Conservation (phyloP, 257 asterid genomes). For the Leonotis leonurus region DNA sequence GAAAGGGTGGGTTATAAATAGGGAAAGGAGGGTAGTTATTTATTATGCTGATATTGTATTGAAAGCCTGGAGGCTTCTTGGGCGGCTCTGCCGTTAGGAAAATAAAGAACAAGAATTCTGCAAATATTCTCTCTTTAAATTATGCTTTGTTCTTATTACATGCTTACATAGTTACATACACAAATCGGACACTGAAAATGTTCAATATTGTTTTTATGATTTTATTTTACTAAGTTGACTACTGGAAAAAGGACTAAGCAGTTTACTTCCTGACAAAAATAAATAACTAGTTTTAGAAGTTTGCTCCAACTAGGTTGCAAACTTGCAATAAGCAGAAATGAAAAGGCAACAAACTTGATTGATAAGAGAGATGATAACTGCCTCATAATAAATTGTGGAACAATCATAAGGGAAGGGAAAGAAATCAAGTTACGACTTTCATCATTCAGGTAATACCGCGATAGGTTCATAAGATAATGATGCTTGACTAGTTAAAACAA, state of each 20-base stretch:
- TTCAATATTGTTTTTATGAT: background rate
- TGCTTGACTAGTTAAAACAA: conserved; percentile 17
- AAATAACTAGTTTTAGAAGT: background rate
- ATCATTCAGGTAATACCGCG: conserved; percentile 2
- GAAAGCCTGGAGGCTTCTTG: no score
- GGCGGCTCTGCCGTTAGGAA: no score
- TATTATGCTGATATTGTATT: no score
- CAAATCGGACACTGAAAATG: background rate
- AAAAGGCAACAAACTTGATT: background rate
- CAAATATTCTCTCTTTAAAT: no score
- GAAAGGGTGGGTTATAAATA: no score
- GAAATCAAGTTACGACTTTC: background rate
- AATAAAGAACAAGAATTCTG: no score
- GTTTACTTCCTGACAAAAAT: background rate
- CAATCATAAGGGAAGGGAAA: conserved; percentile 1
- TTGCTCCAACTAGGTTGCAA: conserved; percentile 7
- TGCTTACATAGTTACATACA: no score
- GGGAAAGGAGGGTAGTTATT: no score
- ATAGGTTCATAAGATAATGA: conserved; percentile 3
- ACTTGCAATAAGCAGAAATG: background rate
- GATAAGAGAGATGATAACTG: background rate
- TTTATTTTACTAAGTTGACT: background rate
- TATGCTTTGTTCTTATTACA: no score
- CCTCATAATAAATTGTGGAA: conserved; percentile 6
- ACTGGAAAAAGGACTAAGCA: background rate